Conservation (phyloP, 495 filamentous ascomycete genomes). For the Cairneyella variabilis region DNA sequence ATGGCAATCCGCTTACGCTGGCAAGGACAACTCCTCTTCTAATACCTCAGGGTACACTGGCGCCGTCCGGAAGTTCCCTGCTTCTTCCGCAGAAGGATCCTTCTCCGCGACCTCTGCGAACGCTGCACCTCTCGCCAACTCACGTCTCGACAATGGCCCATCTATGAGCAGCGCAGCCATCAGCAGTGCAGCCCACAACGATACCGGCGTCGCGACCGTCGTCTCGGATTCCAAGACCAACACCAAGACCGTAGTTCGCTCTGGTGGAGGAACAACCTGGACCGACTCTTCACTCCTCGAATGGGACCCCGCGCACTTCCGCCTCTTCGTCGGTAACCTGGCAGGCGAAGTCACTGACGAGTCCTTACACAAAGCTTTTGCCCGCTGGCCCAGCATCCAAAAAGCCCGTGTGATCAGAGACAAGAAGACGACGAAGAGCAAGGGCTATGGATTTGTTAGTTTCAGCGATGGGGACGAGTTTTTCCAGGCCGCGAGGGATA, state of each 20-base stretch:
- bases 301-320: conserved; percentile 94
- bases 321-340: conserved; percentile 93
- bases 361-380: conserved; percentile 87
- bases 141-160: conserved; percentile 21
- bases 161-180: conserved; percentile 32
- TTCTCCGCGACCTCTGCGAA: conserved; percentile 40
- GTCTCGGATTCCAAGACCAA: conserved; percentile 40
- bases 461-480: conserved; percentile 95
- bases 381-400: conserved; percentile 79
- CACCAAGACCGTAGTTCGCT: conserved; percentile 74
- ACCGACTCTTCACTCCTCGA: conserved; percentile 80
- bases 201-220: conserved; percentile 41
- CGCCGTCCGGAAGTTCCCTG: conserved; percentile 15
- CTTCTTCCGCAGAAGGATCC: conserved; percentile 16
- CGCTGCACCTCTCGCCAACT: conserved; percentile 39
- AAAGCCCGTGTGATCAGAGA: conserved; percentile 95
- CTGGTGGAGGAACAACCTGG: conserved; percentile 89
- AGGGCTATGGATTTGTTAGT: conserved; percentile 93
- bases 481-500: conserved; percentile 91
- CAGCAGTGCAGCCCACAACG: conserved; percentile 34
- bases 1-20: conserved; percentile 89
- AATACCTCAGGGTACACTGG: conserved; percentile 25
- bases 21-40: conserved; percentile 32
- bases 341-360: conserved; percentile 99
- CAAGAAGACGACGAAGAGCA: conserved; percentile 91